Evolutionary conservation across 768 basidiomycete genomes (phyloP).

Genomic region (Termitomyces sp.): DNA sequence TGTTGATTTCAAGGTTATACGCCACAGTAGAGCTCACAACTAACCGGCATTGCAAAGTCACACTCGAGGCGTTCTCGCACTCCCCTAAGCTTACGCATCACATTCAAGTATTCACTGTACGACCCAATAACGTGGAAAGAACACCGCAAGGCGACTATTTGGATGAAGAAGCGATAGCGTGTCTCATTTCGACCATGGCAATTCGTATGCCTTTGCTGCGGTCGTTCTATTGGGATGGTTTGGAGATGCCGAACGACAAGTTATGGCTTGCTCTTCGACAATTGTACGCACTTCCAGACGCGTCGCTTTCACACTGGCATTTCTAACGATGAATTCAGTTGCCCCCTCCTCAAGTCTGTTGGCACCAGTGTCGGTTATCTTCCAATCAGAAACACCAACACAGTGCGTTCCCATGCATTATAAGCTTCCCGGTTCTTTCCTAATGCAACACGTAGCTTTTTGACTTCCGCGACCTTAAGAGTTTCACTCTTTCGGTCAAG

Average conservation of each 20-base stretch:
- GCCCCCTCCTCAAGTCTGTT: conserved; percentile 29
- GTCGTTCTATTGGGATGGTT: conserved; percentile 34
- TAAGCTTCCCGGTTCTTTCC: background rate
- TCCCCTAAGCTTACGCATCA: conserved; percentile 25
- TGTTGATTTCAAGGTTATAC: conserved; percentile 28
- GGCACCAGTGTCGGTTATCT: conserved; percentile 31
- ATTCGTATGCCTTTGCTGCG: conserved; percentile 20
- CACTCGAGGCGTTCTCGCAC: conserved; percentile 46
- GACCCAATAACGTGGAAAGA: conserved; percentile 31
- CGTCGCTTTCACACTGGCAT: conserved; percentile 8
- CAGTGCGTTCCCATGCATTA: conserved; percentile 22
- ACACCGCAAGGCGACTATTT: conserved; percentile 28
- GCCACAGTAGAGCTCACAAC: conserved; percentile 30
- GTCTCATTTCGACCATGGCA: conserved; percentile 25
- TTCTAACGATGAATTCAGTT: conserved; percentile 19
- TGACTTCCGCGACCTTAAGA: conserved; percentile 30
- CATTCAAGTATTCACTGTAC: conserved; percentile 25
- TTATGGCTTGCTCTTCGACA: conserved; percentile 31
- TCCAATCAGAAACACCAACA: conserved; percentile 27
- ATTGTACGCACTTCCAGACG: conserved; percentile 13
- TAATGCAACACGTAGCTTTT: conserved; percentile 24
- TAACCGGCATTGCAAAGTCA: conserved; percentile 29
- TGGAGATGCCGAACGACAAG: conserved; percentile 31
- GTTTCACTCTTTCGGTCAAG: conserved; percentile 31
- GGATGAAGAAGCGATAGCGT: conserved; percentile 26